Evolutionary conservation across 139 green algal genomes (phyloP), one percentile per base, ranked within the genome.

Genomic region (Chlorella sorokiniana): DNA sequence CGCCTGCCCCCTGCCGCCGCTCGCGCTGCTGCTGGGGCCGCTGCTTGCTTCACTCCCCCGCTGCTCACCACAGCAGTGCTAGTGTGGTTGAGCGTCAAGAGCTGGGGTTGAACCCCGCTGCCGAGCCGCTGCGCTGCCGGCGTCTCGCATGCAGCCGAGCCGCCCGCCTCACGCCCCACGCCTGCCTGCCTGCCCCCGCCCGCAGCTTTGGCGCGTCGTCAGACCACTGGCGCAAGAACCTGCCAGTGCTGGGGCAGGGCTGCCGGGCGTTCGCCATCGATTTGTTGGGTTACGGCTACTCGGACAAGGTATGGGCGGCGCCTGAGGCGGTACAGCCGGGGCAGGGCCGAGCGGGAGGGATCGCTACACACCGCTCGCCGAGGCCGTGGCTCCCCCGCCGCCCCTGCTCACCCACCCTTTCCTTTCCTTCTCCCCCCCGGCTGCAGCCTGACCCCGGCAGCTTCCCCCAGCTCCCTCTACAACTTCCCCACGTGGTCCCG

Each of bases 181-280:
- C 59, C 59, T 35, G 59, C 59, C 59, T 65, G 59, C 59, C 59
- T n/a, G 59, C 1, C 23, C 98, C 8, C 83, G 94, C 33, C 87
- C 98, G 8, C 96, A 99, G 96, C 14, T 99, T 99, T 91, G 96
- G 96, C 2, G 94, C 91, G 38, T 99, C 98, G 81, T 89, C 84
- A n/a, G 93, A 95, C 83, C 94, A 97, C 79, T 97, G 91, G 91
- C 84, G 95, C 25, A 97, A 98, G 81, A 98, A 98, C 85, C 87
- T 94, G 23, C 86, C 86, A 0, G 86, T 75, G 33, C 81, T 98
- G 25, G 95, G 82, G 1, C 22, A 81, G 33, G 51, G n/a, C 38
- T 84, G 85, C 44, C 85, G 87, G 1, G 88, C 88, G 0, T 99
- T 88, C 76, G 91, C 96, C 38, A 94, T 99, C 22, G 96, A 99